These are phyloP conservation scores for Chlorella variabilis DNA, from an alignment of 163 green algal species.

Conservation along the genomic window DNA sequence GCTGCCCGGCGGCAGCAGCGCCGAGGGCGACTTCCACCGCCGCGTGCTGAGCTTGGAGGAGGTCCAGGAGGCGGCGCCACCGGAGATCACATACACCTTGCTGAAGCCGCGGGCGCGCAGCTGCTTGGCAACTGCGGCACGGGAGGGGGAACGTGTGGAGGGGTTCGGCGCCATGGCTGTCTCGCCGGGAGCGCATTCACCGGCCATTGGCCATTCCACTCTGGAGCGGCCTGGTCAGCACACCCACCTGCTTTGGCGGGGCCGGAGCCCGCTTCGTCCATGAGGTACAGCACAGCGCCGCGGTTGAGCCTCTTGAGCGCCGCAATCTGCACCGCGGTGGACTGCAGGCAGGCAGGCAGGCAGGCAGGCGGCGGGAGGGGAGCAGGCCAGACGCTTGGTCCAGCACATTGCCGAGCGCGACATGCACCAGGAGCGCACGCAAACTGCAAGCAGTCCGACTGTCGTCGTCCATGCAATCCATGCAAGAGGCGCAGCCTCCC, in stretches of 20 bases:
- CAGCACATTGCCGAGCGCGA: too few species aligned
- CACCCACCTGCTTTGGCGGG: background rate
- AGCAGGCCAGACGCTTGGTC: too few species aligned
- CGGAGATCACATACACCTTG: conserved; percentile 64
- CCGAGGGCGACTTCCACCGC: conserved; percentile 33
- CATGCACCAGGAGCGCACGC: too few species aligned
- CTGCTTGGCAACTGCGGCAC: conserved; percentile 71
- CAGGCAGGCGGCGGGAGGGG: background rate
- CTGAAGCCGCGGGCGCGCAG: conserved; percentile 77
- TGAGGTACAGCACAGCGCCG: conserved; percentile 73
- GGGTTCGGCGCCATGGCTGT: too few species aligned
- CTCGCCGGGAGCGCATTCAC: too few species aligned
- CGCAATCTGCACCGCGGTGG: conserved; percentile 54
- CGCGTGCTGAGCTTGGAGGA: conserved; percentile 80
- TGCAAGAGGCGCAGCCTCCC: too few species aligned
- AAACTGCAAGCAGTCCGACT: too few species aligned
- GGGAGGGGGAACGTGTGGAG: background rate
- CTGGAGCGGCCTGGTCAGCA: too few species aligned
- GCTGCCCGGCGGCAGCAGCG: background rate
- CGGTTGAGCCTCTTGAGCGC: conserved; percentile 76
- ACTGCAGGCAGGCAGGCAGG: background rate
- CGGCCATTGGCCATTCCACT: too few species aligned
- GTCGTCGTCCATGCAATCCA: too few species aligned
- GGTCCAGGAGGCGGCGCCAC: conserved; percentile 80
- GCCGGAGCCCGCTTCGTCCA: conserved; percentile 77